Evolutionary conservation across 2,329 filamentous ascomycete genomes (phyloP), one percentile per base, ranked within the genome.

Genomic region (Ophiostoma ips): DNA sequence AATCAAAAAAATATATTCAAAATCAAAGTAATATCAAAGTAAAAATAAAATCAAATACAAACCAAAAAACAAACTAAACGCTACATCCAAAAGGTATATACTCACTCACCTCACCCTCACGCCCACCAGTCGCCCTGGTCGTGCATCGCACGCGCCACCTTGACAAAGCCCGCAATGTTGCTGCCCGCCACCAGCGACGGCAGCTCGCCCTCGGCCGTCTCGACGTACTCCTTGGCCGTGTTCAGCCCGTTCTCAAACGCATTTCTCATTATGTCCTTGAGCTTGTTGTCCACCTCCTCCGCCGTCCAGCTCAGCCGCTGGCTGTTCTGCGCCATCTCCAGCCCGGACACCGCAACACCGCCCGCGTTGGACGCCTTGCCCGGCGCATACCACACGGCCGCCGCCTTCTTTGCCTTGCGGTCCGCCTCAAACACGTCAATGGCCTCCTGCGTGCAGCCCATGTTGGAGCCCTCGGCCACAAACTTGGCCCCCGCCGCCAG

Each of bases 291-390:
- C 57, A 96, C 92, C 73, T 95, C 84, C 73, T 95, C 85, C 44
- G 74, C 63, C 28, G 86, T 85, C 92, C 92, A 98, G 62, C 71
- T 77, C 57, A 95, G 74, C 54, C 90, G 83, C 68, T 66, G 71
- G 57, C 84, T 90, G 79, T 98, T 96, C 79, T 98, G 92, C 8
- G 90, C 89, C 92, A 98, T 98, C 77, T 98, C 92, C 41, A 98
- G 80, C 60, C 92, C 92, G 3, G 88, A 95, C 37, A 98, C 92
- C 51, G 92, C 92, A 52, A 96, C 92, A 75, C 92, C 92, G 67
- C 92, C 92, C 59, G 87, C 88, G 74, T 96, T 96, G 71, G 90
- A 87, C 31, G 92, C 92, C 79, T 96, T 96, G 60, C 87, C 90
- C 47, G 90, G 90, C 16, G 85, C 92, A 68, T 96, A 96, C 92